A percentile compares a stretch with the other conserved stretches of the same genome.
Evolutionary conservation across 257 asterid genomes (phyloP).

Genomic region (Mitragyna speciosa): DNA sequence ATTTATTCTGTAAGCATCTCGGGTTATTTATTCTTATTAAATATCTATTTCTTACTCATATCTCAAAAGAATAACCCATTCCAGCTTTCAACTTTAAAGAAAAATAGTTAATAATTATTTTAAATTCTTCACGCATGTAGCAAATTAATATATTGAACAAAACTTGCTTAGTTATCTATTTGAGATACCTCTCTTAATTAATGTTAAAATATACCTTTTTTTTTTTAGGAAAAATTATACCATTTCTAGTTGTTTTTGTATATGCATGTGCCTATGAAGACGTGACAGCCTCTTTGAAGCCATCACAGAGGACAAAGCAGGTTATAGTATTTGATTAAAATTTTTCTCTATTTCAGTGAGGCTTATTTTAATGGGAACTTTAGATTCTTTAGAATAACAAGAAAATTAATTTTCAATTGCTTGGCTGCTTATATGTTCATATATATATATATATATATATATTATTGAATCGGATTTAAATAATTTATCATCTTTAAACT

Average conservation of each 20-base stretch:
- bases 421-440: not conserved
- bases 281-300: slow-evolving; percentile 11
- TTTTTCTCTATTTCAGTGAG: not conserved
- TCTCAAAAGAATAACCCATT: slow-evolving; percentile 32
- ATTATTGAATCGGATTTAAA: not conserved
- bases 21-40: not conserved
- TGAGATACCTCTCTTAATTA: not conserved
- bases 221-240: too few relatives aligned
- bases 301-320: slow-evolving; percentile 19
- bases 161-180: not conserved
- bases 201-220: not conserved
- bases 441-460: too few relatives aligned
- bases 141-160: slow-evolving; percentile 12
- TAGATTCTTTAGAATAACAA: slow-evolving; percentile 18
- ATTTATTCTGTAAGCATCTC: too few relatives aligned
- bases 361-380: not conserved
- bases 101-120: not conserved
- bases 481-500: too few relatives aligned
- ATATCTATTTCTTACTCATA: not conserved
- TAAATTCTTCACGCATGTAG: slow-evolving; percentile 35
- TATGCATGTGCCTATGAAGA: slow-evolving; percentile 30
- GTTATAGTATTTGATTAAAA: not conserved
- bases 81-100: slow-evolving; percentile 11
- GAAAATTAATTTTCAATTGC: slow-evolving; percentile 6
- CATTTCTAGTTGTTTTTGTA: not conserved